Percentiles rank a stretch among this genome's conserved stretches.
Evolutionary conservation across 1,284 basidiomycete genomes (phyloP).

Genomic region (Marasmius tenuissimus): DNA sequence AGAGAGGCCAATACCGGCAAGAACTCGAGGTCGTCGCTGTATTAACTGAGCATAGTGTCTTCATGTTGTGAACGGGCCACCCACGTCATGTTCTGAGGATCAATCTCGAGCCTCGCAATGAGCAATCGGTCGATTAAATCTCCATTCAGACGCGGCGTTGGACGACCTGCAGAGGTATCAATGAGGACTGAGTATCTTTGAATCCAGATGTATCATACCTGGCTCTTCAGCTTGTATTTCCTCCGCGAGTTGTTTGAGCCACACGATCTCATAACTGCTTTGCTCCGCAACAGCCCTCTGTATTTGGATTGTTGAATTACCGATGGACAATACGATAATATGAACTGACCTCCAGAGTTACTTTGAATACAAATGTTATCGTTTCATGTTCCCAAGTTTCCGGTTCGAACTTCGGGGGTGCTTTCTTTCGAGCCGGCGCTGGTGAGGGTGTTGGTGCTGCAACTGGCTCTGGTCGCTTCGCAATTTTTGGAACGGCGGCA

Average conservation of each 20-base stretch:
- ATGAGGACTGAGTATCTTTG: neutral
- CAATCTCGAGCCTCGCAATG: slow-evolving; percentile 85
- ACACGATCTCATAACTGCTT: slow-evolving; percentile 73
- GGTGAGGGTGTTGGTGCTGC: slow-evolving; percentile 30
- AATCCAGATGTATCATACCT: slow-evolving; percentile 37
- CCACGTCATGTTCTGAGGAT: slow-evolving; percentile 74
- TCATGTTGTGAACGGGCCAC: slow-evolving; percentile 26
- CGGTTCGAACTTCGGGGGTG: slow-evolving; percentile 53
- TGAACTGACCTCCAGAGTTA: slow-evolving; percentile 74
- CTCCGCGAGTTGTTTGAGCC: slow-evolving; percentile 76
- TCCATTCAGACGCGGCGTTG: slow-evolving; percentile 41
- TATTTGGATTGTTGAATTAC: neutral
- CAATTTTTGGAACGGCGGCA: slow-evolving; percentile 5
- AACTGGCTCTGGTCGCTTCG: slow-evolving; percentile 26
- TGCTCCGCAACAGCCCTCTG: slow-evolving; percentile 73
- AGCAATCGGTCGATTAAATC: slow-evolving; percentile 80
- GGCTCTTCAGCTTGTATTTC: slow-evolving; percentile 73
- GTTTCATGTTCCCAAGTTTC: slow-evolving; percentile 74
- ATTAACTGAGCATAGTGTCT: slow-evolving; percentile 5
- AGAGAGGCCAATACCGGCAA: slow-evolving; percentile 78
- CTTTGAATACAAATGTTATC: slow-evolving; percentile 68
- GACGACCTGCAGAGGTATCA: slow-evolving; percentile 17
- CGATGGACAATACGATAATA: neutral
- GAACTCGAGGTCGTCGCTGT: slow-evolving; percentile 81
- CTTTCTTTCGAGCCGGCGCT: slow-evolving; percentile 42